Evolutionary conservation across 2,329 filamentous ascomycete genomes (phyloP).

Genomic region (Aureobasidium sp.): DNA sequence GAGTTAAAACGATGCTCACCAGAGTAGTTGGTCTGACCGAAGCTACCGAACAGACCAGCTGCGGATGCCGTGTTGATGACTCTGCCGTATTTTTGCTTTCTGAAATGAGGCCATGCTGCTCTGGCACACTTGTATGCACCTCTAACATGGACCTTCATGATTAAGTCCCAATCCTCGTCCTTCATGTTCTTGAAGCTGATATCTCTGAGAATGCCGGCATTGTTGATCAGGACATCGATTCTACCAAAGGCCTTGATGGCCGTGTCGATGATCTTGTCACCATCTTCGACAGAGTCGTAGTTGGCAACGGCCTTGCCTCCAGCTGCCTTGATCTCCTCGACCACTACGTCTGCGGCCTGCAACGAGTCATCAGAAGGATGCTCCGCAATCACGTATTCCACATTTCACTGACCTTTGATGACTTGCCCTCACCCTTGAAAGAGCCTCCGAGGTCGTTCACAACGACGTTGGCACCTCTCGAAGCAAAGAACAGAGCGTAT

Average conservation of each 20-base stretch:
- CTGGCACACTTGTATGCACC: conserved; percentile 92
- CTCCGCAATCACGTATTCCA: background rate
- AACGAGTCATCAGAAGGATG: background rate
- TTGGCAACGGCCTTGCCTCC: conserved; percentile 96
- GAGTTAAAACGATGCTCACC: conserved; percentile 35
- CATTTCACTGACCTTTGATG: conserved; percentile 62
- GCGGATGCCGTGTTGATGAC: conserved; percentile 97
- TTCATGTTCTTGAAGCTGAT: conserved; percentile 98
- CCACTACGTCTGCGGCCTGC: conserved; percentile 74
- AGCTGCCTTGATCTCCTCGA: conserved; percentile 74
- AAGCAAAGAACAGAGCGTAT: conserved; percentile 84
- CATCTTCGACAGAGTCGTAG: conserved; percentile 91
- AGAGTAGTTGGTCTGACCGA: conserved; percentile 94
- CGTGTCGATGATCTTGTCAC: conserved; percentile 88
- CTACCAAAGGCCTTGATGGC: conserved; percentile 75
- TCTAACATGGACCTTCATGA: conserved; percentile 85
- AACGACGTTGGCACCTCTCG: conserved; percentile 85
- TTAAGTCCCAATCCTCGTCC: conserved; percentile 92
- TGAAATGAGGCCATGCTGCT: conserved; percentile 95
- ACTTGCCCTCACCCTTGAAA: conserved; percentile 86
- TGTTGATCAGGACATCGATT: conserved; percentile 94
- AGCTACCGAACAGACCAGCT: conserved; percentile 89
- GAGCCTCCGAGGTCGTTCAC: conserved; percentile 94
- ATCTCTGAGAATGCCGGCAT: conserved; percentile 91
- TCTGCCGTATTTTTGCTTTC: conserved; percentile 96